Evolutionary conservation across 495 filamentous ascomycete genomes (phyloP), one percentile per base, ranked within the genome.

Genomic region (Annulohypoxylon stygium): DNA sequence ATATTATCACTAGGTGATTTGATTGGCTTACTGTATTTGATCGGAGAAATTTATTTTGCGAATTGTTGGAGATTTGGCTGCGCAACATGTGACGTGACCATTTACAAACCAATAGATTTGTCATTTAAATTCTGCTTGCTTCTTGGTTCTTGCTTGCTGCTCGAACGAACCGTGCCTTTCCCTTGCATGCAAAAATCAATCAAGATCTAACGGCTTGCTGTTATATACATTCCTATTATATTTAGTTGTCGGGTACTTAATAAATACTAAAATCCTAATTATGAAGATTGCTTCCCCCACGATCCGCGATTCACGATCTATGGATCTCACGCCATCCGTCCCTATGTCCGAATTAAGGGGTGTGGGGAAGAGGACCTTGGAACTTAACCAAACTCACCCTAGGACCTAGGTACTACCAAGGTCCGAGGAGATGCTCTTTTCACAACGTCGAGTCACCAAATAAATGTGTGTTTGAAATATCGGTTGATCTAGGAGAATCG

Each of bases 391-490:
- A 63, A 26, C 10, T 48, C 7, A 7, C 30, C 30, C 5, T 30
- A 3, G 30, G 30, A n/a, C n/a, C 25, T 12, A n/a, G 54, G 30
- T 16, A 10, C 51, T 37, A 16, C 61, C 37, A 45, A 53, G 51
- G 34, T 73, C 70, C 70, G 70, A 68, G 70, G 70, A 73, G 45
- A 37, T 73, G 30, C 36, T 65, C 39, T 26, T 65, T 47, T 51
- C 65, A 36, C 58, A 60, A 25, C 51, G 30, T 43, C 12, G 41
- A 63, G 39, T 4, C 18, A 12, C 41, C 45, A 41, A 41, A 30
- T 48, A 57, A 36, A 8, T 20, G 25, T 9, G 8, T 37, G 14
- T 57, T 55, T 0, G 41, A 23, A 37, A 34, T 53, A 60, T 58
- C 34, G 50, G 16, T 20, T 58, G 54, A 11, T 9, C 8, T 20